These are phyloP conservation scores for Entoloma clypeatum DNA, from an alignment of 1,284 basidiomycete species.

Conservation along the genomic window DNA sequence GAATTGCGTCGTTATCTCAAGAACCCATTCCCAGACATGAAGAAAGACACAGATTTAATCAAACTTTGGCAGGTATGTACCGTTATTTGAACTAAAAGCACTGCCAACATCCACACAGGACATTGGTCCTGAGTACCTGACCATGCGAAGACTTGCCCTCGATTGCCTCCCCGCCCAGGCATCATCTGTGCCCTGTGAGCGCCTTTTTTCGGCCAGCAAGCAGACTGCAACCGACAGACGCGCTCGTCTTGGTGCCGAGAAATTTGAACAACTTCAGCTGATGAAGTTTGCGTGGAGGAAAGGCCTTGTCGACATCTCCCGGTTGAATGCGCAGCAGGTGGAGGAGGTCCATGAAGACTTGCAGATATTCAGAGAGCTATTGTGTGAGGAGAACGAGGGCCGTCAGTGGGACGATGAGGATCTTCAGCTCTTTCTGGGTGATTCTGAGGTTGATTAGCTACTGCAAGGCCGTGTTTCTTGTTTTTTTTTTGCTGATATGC, in stretches of 20 bases:
- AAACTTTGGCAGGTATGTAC: slow-evolving; percentile 19
- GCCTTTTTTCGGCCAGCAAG: slow-evolving; percentile 16
- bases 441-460: too few relatives aligned
- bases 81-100: neutral
- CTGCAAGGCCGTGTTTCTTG: too few relatives aligned
- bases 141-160: slow-evolving; percentile 13
- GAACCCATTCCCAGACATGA: slow-evolving; percentile 14
- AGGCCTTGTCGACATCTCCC: too few relatives aligned
- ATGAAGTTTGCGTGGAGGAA: slow-evolving; percentile 20
- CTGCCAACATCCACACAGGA: too few relatives aligned
- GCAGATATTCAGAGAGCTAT: too few relatives aligned
- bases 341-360: too few relatives aligned
- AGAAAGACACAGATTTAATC: slow-evolving; percentile 17
- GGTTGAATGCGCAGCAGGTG: too few relatives aligned
- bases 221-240: slow-evolving; percentile 13
- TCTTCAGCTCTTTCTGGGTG: too few relatives aligned
- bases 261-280: slow-evolving; percentile 19
- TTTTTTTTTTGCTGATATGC: too few relatives aligned
- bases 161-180: slow-evolving; percentile 18
- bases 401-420: too few relatives aligned
- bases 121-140: slow-evolving; percentile 9
- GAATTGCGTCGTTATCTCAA: slow-evolving; percentile 18
- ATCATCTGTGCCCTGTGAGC: slow-evolving; percentile 18
- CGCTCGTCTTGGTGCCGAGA: slow-evolving; percentile 8
- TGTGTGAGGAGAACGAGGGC: too few relatives aligned